Base-by-base conservation (phyloP, 176 grass and related monocot genomes). In the Ananas comosus region DNA sequence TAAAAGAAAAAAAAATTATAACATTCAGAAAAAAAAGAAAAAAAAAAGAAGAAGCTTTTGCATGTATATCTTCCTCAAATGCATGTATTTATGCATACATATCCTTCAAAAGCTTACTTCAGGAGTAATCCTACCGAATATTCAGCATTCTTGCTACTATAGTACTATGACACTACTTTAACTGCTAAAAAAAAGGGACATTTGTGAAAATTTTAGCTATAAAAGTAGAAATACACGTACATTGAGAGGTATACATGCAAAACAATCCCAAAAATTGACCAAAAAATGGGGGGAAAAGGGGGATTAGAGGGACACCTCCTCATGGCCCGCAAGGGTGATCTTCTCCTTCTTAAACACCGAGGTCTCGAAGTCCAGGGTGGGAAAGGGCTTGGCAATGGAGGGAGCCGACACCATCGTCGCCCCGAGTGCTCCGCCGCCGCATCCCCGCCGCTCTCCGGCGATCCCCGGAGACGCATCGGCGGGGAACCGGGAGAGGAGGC, bases 281-380 rank as follows among this genome's bases (percentile, higher is more conserved):
- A 5, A 5, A 23, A 63, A 14, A 14, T 16, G 24, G 2, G 12
- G 10, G 13, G 27, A 61, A 61, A 19, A 61, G 3, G 49, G 13
- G 12, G 1, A 42, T 42, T 42, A 2, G 52, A 69, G 23, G 24
- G 65, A 72, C 4, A 97, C 93, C 89, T 92, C 93, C 53, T 93
- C 84, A 19, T 92, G 86, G 13, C 94, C 94, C 51, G 94, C 89
- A 57, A 97, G 94, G 53, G 94, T 84, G 71, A 97, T 66, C 89
- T 97, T 97, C 84, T 97, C 94, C 94, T 97, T 97, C 10, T 88
- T 90, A 79, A 97, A 97, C 0, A 97, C 86, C 2, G 79, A 71
- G 16, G 94, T 90, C 4, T 97, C 77, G 65, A 97, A 97, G 76
- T 97, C 93, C 6, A 97, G 89, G 49, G 81, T 85, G 27, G 72